phyloP scores from a whole-genome alignment of 768 basidiomycete genomes.

The Kwoniella heveanensis region DNA sequence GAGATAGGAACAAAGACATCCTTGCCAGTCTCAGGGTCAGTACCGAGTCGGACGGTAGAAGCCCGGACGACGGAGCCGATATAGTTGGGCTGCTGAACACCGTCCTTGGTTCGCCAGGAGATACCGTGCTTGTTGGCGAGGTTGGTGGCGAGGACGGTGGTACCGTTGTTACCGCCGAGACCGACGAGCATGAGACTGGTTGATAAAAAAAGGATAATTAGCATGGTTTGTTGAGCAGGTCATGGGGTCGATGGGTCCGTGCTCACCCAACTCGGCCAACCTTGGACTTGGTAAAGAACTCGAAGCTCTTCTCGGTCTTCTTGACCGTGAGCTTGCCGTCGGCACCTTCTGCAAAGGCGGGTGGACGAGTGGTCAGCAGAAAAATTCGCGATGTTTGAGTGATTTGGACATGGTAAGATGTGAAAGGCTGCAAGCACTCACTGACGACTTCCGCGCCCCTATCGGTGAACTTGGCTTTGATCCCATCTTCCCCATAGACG shows the following conservation, averaged over 20 bases:
- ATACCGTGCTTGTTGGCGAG: conserved; percentile 95
- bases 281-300: conserved; percentile 85
- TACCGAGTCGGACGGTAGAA: conserved; percentile 88
- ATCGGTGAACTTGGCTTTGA: conserved; percentile 48
- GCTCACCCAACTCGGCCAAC: conserved; percentile 90
- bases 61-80: conserved; percentile 95
- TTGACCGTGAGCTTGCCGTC: conserved; percentile 77
- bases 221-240: no score
- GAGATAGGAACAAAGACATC: conserved; percentile 90
- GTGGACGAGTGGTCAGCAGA: no score
- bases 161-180: conserved; percentile 94
- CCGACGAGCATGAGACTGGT: conserved; percentile 93
- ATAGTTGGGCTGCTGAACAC: conserved; percentile 93
- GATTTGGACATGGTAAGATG: neutral
- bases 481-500: conserved; percentile 47
- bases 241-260: no score
- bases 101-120: conserved; percentile 89
- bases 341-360: conserved; percentile 58
- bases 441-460: conserved; percentile 61
- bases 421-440: conserved; percentile 58
- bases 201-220: neutral
- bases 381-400: no score
- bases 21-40: conserved; percentile 74
- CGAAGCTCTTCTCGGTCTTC: conserved; percentile 76
- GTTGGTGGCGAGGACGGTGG: conserved; percentile 89